Evolutionary conservation across 2,329 filamentous ascomycete species (phyloP).

Genomic region (Sclerotinia trifoliorum): DNA sequence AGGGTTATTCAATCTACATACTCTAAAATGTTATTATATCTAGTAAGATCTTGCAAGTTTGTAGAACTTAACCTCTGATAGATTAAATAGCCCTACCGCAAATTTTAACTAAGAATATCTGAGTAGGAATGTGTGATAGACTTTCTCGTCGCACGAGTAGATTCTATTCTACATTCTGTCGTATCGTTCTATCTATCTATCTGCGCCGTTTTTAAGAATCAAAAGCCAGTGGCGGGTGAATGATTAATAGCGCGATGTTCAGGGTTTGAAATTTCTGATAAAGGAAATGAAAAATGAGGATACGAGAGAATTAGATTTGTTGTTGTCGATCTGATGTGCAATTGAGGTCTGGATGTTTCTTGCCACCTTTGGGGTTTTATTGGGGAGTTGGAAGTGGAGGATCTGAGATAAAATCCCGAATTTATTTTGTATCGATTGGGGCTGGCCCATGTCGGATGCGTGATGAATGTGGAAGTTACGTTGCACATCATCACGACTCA

Average conservation of each 20-base stretch:
- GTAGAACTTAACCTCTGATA: too few relatives aligned
- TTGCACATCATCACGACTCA: neutral
- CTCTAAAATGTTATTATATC: too few relatives aligned
- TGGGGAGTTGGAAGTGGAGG: neutral
- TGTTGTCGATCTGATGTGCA: constrained; percentile 6
- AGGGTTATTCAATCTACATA: too few relatives aligned
- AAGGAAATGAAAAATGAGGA: neutral
- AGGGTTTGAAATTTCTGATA: neutral
- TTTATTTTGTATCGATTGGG: neutral
- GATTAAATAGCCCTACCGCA: too few relatives aligned
- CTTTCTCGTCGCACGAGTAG: too few relatives aligned
- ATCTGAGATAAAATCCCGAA: neutral
- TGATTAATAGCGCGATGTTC: neutral
- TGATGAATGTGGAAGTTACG: constrained; percentile 1
- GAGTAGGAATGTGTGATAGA: too few relatives aligned
- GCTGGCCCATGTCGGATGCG: neutral
- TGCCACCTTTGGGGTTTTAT: neutral
- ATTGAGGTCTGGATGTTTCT: constrained; percentile 6
- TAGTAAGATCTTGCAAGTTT: too few relatives aligned
- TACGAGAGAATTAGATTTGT: constrained; percentile 10
- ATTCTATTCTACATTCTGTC: neutral
- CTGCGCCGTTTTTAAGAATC: neutral
- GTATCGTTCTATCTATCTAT: neutral
- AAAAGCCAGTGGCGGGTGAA: neutral
- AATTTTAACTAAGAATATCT: too few relatives aligned